Evolutionary conservation across 768 basidiomycete genomes (phyloP).

Genomic region (Tephrocybe sp.): DNA sequence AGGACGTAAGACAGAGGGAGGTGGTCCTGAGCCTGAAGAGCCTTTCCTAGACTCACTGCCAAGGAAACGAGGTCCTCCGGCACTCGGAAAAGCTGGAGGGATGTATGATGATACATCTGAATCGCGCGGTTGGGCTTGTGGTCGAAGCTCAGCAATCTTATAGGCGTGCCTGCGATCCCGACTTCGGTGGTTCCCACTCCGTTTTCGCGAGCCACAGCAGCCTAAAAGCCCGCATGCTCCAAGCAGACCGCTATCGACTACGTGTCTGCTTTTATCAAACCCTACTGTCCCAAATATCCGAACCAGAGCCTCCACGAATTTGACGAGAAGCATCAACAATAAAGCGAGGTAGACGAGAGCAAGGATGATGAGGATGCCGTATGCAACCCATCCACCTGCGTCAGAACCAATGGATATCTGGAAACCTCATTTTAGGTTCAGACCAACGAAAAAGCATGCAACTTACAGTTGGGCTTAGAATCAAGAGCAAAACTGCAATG

Average conservation of each 20-base stretch:
- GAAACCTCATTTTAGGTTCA: slow-evolving; percentile 10
- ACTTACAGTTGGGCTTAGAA: slow-evolving; percentile 84
- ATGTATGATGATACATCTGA: slow-evolving; percentile 52
- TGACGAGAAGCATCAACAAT: slow-evolving; percentile 76
- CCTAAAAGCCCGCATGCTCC: slow-evolving; percentile 77
- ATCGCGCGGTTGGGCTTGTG: slow-evolving; percentile 22
- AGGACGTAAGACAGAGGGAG: slow-evolving; percentile 71
- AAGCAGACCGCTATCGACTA: slow-evolving; percentile 82
- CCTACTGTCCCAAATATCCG: slow-evolving; percentile 75
- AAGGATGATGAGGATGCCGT: slow-evolving; percentile 84
- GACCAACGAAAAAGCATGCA: slow-evolving; percentile 4
- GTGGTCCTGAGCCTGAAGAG: slow-evolving; percentile 56
- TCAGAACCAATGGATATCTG: slow-evolving; percentile 83
- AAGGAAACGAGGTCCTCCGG: slow-evolving; percentile 31
- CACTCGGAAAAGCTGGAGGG: slow-evolving; percentile 36
- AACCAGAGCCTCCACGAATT: slow-evolving; percentile 78
- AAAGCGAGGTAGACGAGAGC: slow-evolving; percentile 84
- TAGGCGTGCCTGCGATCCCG: slow-evolving; percentile 16
- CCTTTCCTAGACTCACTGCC: slow-evolving; percentile 40
- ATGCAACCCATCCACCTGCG: slow-evolving; percentile 90
- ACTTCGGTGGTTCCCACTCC: slow-evolving; percentile 26
- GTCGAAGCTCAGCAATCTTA: slow-evolving; percentile 16
- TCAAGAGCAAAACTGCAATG: slow-evolving; percentile 85
- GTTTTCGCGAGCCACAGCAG: slow-evolving; percentile 52
- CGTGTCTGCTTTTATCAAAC: slow-evolving; percentile 81